phyloP scores from a whole-genome alignment of 331 rosid species.

The Erythrophleum ivorense region DNA sequence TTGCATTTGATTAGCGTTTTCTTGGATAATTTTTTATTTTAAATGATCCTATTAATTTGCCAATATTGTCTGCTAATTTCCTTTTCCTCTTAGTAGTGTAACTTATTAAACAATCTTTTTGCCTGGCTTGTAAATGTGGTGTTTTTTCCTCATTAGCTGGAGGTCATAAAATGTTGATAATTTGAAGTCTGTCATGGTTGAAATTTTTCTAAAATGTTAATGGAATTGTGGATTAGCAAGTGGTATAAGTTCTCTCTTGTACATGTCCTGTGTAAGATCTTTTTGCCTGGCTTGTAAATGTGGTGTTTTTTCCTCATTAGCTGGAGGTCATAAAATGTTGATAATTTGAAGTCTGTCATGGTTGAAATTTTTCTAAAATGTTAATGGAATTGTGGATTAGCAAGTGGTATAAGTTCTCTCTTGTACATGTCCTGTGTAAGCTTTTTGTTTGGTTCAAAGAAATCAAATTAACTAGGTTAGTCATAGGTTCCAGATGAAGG shows the following conservation, averaged over 20 bases:
- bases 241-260: neutral
- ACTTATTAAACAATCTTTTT: neutral
- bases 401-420: neutral
- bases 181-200: neutral
- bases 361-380: neutral
- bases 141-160: neutral
- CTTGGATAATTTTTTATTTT: neutral
- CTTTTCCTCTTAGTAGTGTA: slow-evolving; percentile 2
- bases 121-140: slow-evolving; percentile 3
- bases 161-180: neutral
- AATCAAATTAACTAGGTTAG: slow-evolving; percentile 3
- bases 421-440: neutral
- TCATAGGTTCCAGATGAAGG: neutral
- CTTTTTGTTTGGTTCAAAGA: neutral
- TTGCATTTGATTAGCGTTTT: slow-evolving; percentile 13
- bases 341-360: neutral
- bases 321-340: neutral
- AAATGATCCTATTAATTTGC: neutral
- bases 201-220: neutral
- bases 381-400: neutral
- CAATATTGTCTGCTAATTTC: neutral
- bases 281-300: slow-evolving; percentile 8
- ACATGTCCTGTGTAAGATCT: no score
- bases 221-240: neutral
- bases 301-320: neutral